These are phyloP conservation scores for Immersiella caudata DNA, from an alignment of 495 filamentous ascomycete genomes.

Conservation along the genomic window DNA sequence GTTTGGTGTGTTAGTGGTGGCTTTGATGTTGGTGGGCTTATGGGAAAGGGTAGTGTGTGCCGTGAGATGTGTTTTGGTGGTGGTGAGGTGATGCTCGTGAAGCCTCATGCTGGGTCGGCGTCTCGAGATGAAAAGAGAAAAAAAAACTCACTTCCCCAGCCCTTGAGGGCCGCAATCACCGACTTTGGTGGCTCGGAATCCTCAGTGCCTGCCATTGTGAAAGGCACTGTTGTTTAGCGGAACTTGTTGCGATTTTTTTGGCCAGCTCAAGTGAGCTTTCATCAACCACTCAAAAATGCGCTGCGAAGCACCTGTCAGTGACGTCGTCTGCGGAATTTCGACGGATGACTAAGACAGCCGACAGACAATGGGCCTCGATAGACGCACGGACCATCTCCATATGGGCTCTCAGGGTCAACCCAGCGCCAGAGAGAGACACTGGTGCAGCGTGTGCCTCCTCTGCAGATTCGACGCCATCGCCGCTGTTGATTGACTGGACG, in stretches of 20 bases:
- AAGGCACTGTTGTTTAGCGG: neutral
- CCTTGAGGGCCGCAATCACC: conserved; percentile 54
- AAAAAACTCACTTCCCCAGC: conserved; percentile 71
- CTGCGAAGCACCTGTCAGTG: neutral
- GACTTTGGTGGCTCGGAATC: conserved; percentile 50
- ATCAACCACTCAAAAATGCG: conserved; percentile 3
- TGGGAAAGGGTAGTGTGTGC: neutral
- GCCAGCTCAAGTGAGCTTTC: neutral
- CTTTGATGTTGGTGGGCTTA: neutral
- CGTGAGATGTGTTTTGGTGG: neutral
- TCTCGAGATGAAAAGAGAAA: conserved; percentile 1
- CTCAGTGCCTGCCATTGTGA: conserved; percentile 43
- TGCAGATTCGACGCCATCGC: conserved; percentile 12
- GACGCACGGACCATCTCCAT: neutral
- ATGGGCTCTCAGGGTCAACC: conserved; percentile 7
- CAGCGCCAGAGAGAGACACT: neutral
- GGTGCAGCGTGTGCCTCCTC: neutral
- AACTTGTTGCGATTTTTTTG: neutral
- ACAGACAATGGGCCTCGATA: neutral
- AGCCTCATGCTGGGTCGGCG: neutral
- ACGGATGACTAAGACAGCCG: neutral
- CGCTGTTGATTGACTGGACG: neutral
- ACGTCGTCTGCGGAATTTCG: conserved; percentile 11
- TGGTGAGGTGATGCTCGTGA: neutral
- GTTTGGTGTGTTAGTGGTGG: conserved; percentile 1